Conservation (phyloP, 306 rosid species). For the Dicorynia guianensis region DNA sequence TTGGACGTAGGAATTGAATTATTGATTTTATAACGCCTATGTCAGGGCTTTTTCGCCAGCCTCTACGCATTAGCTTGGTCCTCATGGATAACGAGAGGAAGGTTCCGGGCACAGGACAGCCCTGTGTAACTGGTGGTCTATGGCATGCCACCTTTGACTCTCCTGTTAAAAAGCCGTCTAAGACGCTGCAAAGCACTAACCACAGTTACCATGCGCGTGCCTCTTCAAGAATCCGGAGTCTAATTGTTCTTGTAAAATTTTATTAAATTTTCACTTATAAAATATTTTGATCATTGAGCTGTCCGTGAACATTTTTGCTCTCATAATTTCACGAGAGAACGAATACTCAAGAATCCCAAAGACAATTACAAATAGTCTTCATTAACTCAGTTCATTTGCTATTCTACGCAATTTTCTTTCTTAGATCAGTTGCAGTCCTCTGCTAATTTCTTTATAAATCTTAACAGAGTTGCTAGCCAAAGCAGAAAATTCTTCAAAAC, state of each 20-base stretch:
- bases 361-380: no score
- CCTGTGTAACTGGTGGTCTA: constrained; percentile 15
- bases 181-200: not conserved
- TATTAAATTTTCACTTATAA: no score
- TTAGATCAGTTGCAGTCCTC: no score
- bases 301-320: no score
- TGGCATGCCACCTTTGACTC: not conserved
- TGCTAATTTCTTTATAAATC: not conserved
- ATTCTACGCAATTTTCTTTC: not conserved
- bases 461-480: not conserved
- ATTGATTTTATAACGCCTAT: constrained; percentile 34
- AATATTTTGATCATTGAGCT: no score
- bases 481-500: no score
- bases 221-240: not conserved
- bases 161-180: not conserved
- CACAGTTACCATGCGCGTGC: not conserved
- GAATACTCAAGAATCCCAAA: no score
- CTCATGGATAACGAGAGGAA: not conserved
- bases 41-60: constrained; percentile 37
- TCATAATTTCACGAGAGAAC: no score
- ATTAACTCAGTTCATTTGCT: not conserved
- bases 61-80: constrained; percentile 8
- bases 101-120: not conserved
- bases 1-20: no score
- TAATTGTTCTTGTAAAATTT: no score